phyloP scores from a whole-genome alignment of 768 basidiomycete genomes.

The Tulasnella sp. region DNA sequence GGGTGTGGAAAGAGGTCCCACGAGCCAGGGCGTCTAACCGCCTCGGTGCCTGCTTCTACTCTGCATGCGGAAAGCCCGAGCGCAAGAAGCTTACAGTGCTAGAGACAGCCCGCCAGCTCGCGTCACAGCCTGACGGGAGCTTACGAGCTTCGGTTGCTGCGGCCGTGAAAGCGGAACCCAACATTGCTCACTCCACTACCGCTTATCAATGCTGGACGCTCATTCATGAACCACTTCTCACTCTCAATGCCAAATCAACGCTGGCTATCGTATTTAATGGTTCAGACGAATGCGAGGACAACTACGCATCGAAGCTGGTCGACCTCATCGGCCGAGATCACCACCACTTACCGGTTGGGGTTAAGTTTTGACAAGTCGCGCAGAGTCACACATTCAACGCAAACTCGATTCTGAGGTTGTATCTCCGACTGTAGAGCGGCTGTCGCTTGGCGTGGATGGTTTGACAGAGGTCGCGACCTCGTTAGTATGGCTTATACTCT shows the following conservation, averaged over 20 bases:
- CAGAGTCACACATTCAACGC: conserved; percentile 22
- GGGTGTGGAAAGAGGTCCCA: too few species aligned
- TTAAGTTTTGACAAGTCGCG: conserved; percentile 27
- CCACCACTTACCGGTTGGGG: conserved; percentile 22
- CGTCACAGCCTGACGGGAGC: too few species aligned
- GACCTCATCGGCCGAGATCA: background rate
- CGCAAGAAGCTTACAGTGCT: too few species aligned
- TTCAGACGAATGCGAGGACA: conserved; percentile 24
- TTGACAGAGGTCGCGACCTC: background rate
- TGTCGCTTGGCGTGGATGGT: background rate
- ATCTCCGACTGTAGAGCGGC: background rate
- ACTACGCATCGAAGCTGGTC: conserved; percentile 15
- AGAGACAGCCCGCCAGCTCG: too few species aligned
- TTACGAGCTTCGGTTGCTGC: too few species aligned
- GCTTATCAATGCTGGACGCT: conserved; percentile 19
- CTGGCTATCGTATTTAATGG: conserved; percentile 29
- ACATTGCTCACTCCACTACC: conserved; percentile 15
- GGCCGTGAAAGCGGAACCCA: background rate
- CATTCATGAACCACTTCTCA: conserved; percentile 14
- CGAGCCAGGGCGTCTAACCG: too few species aligned
- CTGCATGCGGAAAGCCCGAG: too few species aligned
- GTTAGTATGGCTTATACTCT: background rate
- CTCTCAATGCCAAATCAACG: background rate
- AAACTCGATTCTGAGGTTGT: background rate
- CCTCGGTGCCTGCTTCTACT: too few species aligned